Percentiles rank a stretch among this genome's conserved stretches.
phyloP scores from a whole-genome alignment of 306 rosid species.

The Notholithocarpus densiflorus region DNA sequence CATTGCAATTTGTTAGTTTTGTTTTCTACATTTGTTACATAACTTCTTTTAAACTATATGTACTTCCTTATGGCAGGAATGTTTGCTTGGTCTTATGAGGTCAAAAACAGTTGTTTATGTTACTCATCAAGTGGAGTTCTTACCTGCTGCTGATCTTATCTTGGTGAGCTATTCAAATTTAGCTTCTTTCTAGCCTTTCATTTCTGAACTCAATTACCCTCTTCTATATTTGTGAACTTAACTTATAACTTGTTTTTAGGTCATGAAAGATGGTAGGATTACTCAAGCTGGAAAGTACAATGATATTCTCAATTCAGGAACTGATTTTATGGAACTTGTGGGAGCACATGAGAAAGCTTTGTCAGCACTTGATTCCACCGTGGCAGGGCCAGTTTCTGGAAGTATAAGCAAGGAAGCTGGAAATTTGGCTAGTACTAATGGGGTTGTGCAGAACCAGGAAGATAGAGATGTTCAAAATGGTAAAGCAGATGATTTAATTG shows the following conservation, averaged over 20 bases:
- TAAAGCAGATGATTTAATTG: conserved; percentile 15
- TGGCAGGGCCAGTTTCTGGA: conserved; percentile 25
- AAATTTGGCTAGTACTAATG: neutral
- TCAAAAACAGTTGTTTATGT: conserved; percentile 66
- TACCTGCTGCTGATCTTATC: conserved; percentile 65
- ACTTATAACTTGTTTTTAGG: conserved; percentile 25
- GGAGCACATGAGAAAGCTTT: conserved; percentile 79
- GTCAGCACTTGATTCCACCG: conserved; percentile 50
- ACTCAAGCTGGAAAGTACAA: conserved; percentile 56
- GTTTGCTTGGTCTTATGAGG: conserved; percentile 52
- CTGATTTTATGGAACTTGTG: conserved; percentile 45
- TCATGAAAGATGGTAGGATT: conserved; percentile 62
- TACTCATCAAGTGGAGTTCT: conserved; percentile 79
- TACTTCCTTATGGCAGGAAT: conserved; percentile 46
- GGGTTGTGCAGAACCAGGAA: conserved; percentile 30
- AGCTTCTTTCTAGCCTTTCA: neutral
- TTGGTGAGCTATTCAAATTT: conserved; percentile 42
- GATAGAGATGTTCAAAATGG: conserved; percentile 25
- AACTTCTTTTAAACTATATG: neutral
- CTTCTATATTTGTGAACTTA: conserved; percentile 1
- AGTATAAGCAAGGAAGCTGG: conserved; percentile 25
- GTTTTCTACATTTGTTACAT: neutral
- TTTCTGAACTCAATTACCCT: neutral
- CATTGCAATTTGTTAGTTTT: neutral
- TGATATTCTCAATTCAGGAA: conserved; percentile 14